phyloP scores from a whole-genome alignment of 192 early-diverging fungal genomes.

The Gonapodya prolifera region DNA sequence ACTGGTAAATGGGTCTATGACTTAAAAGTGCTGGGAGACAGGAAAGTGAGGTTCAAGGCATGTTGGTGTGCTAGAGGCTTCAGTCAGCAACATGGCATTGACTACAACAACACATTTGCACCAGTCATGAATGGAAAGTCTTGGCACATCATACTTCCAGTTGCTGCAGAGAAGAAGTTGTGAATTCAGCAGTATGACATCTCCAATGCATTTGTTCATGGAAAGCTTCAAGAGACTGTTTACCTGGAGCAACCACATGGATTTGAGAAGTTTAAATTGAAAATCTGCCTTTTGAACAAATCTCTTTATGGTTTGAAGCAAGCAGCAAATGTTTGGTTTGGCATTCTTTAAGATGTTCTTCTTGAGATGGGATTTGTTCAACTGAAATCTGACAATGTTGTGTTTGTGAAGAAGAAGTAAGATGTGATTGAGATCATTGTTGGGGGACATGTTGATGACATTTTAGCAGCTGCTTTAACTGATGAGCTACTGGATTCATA shows the following conservation, averaged over 20 bases:
- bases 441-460: background rate
- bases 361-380: background rate
- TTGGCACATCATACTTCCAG: slow-evolving; percentile 9
- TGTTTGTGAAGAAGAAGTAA: background rate
- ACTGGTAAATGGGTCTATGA: background rate
- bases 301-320: background rate
- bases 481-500: background rate
- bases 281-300: no score
- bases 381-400: background rate
- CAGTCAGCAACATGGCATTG: slow-evolving; percentile 17
- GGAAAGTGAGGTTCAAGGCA: slow-evolving; percentile 21
- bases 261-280: no score
- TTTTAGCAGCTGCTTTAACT: background rate
- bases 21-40: background rate
- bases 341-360: background rate
- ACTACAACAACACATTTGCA: slow-evolving; percentile 25
- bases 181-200: slow-evolving; percentile 21
- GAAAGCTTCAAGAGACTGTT: no score
- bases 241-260: no score
- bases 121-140: slow-evolving; percentile 21
- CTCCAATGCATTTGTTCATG: slow-evolving; percentile 18
- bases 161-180: slow-evolving; percentile 5
- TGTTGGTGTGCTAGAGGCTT: slow-evolving; percentile 20
- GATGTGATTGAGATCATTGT: background rate
- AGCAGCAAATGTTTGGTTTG: background rate